phyloP scores from a whole-genome alignment of 2,329 filamentous ascomycete genomes.

The Cladobotryum protrusum region DNA sequence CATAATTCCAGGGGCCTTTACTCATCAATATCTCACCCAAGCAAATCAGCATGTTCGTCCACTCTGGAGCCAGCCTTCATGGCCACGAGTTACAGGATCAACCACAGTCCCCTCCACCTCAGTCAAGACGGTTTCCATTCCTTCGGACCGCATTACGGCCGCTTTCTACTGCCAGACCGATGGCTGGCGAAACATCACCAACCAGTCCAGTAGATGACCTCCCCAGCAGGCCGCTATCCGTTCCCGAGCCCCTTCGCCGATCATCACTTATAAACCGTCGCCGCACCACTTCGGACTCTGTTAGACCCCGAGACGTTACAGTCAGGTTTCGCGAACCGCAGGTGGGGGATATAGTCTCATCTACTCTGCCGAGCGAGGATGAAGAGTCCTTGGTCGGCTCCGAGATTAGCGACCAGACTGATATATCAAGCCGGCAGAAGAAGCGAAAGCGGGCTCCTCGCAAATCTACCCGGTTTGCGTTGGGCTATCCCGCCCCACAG shows the following conservation, averaged over 20 bases:
- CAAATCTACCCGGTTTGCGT: slow-evolving; percentile 56
- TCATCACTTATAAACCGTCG: slow-evolving; percentile 15
- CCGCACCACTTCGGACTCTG: slow-evolving; percentile 32
- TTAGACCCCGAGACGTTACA: slow-evolving; percentile 34
- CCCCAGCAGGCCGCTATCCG: slow-evolving; percentile 2
- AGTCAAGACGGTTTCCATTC: slow-evolving; percentile 32
- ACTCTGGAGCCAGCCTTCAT: slow-evolving; percentile 53
- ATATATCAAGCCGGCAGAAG: slow-evolving; percentile 29
- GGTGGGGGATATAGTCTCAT: slow-evolving; percentile 21
- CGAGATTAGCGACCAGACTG: slow-evolving; percentile 41
- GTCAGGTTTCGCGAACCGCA: slow-evolving; percentile 41
- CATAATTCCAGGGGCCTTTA: background rate
- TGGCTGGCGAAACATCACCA: background rate
- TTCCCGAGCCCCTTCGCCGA: slow-evolving; percentile 1
- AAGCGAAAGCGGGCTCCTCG: slow-evolving; percentile 42
- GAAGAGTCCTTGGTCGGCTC: slow-evolving; percentile 37
- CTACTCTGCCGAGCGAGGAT: slow-evolving; percentile 40
- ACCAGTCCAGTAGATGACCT: background rate
- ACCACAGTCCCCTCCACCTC: slow-evolving; percentile 25
- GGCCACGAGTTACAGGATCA: slow-evolving; percentile 52
- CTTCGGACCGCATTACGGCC: slow-evolving; percentile 37
- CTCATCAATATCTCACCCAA: background rate
- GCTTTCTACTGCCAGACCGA: slow-evolving; percentile 20
- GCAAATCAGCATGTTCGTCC: slow-evolving; percentile 47
- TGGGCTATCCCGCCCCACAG: slow-evolving; percentile 62